Base-by-base conservation (phyloP, 2,329 filamentous ascomycete species). In the Pezicula radicicola region DNA sequence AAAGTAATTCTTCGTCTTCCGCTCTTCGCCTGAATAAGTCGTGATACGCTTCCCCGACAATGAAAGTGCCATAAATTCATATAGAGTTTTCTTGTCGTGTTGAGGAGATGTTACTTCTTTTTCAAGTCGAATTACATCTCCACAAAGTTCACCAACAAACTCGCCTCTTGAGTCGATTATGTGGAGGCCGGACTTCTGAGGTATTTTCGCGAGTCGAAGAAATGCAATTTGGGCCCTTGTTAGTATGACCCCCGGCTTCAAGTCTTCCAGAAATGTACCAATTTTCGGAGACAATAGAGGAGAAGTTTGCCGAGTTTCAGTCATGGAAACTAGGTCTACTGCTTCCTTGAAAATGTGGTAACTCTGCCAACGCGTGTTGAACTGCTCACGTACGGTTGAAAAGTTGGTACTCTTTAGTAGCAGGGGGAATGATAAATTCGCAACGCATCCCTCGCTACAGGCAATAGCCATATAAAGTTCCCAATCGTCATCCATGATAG, bases 361-460 rank as follows among this genome's bases (percentile, higher is more conserved):
- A 36, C 16, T 16, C 21, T 46, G 28, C 44, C 44, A 46, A 16
- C n/a, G 44, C 6, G 18, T 33, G 18, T 15, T 46, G 18, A 46
- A 46, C n/a, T 35, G 33, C 44, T 46, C 30, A 7, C 44, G 44
- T 46, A 46, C 7, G 9, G 25, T 36, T 35, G 44, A 35, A 36
- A 46, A 46, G 28, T 8, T 46, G 44, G 30, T 35, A 36, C 13
- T 46, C 18, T 46, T 16, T 10, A 46, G 44, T 18, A 13, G 30
- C 44, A 46, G 6, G 21, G 27, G n/a, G 16, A 37, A 36, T 18
- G 27, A 46, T 35, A 35, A 16, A 30, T 46, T 46, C 18, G 27
- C 44, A n/a, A 46, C 18, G 28, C 44, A 46, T 46, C 44, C 44
- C 30, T 46, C 44, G 28, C 44, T 46, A 46, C 44, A 46, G 44